phyloP scores from a whole-genome alignment of 2,329 filamentous ascomycete genomes.

The Seiridium cupressi region DNA sequence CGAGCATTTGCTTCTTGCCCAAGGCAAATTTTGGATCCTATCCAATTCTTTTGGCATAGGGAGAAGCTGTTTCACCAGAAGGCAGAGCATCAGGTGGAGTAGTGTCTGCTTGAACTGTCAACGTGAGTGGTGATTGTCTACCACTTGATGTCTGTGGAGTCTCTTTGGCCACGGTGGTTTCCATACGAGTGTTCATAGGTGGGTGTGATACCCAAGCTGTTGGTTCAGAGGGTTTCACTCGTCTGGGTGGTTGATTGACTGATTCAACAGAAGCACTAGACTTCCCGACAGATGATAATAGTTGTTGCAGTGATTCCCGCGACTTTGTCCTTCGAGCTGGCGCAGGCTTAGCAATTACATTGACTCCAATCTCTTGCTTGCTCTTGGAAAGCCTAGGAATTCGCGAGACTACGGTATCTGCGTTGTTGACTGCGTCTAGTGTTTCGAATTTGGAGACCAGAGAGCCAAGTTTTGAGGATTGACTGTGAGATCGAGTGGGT shows the following conservation, averaged over 20 bases:
- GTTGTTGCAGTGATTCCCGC: constrained; percentile 2
- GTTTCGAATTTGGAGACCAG: constrained; percentile 34
- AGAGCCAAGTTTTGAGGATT: constrained; percentile 19
- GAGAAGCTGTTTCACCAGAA: constrained; percentile 11
- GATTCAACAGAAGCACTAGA: constrained; percentile 3
- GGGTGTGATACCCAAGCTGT: constrained; percentile 10
- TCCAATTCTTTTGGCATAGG: constrained; percentile 14
- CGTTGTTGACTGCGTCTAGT: constrained; percentile 23
- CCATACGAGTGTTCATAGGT: constrained; percentile 11
- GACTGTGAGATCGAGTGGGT: background rate
- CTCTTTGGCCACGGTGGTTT: background rate
- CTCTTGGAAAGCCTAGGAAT: constrained; percentile 2
- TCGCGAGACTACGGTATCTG: constrained; percentile 9
- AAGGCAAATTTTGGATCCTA: constrained; percentile 26
- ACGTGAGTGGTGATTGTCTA: background rate
- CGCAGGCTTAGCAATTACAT: background rate
- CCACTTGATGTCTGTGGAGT: background rate
- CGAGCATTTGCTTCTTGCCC: constrained; percentile 30
- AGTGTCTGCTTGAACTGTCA: background rate
- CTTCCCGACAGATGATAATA: constrained; percentile 3
- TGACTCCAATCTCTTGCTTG: background rate
- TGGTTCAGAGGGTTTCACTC: constrained; percentile 7
- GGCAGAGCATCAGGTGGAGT: background rate
- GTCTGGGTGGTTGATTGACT: constrained; percentile 13
- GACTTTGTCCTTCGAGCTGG: background rate